Conservation (phyloP, 148 eudicot species). For the Rhododendron henanense region DNA sequence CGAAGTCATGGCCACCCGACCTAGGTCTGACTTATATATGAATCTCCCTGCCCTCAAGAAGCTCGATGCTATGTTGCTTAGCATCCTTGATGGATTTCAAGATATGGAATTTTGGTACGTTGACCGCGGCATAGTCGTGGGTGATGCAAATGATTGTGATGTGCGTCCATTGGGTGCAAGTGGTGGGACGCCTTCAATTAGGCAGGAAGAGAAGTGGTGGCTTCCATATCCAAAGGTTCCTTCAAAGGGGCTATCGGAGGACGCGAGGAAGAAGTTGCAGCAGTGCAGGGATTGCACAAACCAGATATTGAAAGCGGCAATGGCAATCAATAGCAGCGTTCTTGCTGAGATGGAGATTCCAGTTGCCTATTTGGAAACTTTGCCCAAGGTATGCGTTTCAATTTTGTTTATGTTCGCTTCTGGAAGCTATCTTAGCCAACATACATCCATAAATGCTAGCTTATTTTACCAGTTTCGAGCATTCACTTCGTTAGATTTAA, state of each 20-base stretch:
- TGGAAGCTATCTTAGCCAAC: background rate
- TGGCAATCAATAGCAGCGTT: conserved; percentile 84
- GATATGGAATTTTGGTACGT: conserved; percentile 82
- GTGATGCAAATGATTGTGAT: conserved; percentile 46
- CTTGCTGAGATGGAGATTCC: conserved; percentile 98
- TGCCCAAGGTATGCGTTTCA: conserved; percentile 65
- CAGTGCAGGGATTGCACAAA: conserved; percentile 91
- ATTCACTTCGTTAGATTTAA: background rate
- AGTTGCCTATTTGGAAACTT: conserved; percentile 66
- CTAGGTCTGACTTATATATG: conserved; percentile 75
- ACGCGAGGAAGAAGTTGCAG: conserved; percentile 77
- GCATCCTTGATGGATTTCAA: conserved; percentile 82
- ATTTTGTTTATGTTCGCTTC: background rate
- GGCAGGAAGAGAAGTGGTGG: conserved; percentile 99
- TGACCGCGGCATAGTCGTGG: conserved; percentile 47
- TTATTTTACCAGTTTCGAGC: background rate
- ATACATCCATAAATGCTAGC: background rate
- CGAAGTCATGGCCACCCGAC: conserved; percentile 82
- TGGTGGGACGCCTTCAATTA: conserved; percentile 64
- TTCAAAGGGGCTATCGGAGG: conserved; percentile 66
- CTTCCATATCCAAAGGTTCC: conserved; percentile 88
- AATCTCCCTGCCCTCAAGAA: conserved; percentile 93
- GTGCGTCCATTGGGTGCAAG: conserved; percentile 16
- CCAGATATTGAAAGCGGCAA: conserved; percentile 93
- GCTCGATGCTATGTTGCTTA: conserved; percentile 73